Evolutionary conservation across 1,284 basidiomycete species (phyloP), one percentile per base, ranked within the genome.

Genomic region (Boletus sp.): DNA sequence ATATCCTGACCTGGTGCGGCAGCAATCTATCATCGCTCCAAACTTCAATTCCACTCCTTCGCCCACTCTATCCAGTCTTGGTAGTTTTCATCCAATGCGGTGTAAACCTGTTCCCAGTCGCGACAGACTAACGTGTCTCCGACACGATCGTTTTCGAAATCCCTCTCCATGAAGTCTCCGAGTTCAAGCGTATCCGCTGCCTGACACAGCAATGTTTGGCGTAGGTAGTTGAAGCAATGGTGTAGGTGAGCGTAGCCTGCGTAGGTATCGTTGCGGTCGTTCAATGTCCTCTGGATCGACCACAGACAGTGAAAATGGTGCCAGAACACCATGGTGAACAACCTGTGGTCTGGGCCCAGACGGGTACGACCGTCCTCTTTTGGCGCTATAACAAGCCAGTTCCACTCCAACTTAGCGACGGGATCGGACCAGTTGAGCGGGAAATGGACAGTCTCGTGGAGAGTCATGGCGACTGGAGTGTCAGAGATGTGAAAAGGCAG

Each of bases 211-310:
- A 62, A 46, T 10, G 48, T 55, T 41, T 65, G 63, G 1, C 67
- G 57, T 13, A 48, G 45, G 48, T 70, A 71, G 23, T 62, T 61
- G 20, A 69, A 53, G 45, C 65, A 69, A 34, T 69, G 69, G 9
- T 60, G 55, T 19, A 66, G 20, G 17, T 55, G 53, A 5, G n/a
- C 48, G 27, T 55, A 53, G 6, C n/a, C 41, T 1, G 38, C 53
- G 13, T 44, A 56, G 2, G 22, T 35, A 14, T 54, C 53, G 1
- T 57, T 39, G 13, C 13, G 54, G 16, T 56, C 44, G 8, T 54
- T 50, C 10, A 25, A 9, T 6, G 50, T 48, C 37, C 27, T 43
- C 14, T 57, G 54, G 13, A 54, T 52, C 2, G 43, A 52, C 52
- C 52, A 54, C 19, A 57, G 20, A 29, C 53, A 53, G 27, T 53